Evolutionary conservation across 2,329 filamentous ascomycete genomes (phyloP), one percentile per base, ranked within the genome.

Genomic region (Claviceps arundinis): DNA sequence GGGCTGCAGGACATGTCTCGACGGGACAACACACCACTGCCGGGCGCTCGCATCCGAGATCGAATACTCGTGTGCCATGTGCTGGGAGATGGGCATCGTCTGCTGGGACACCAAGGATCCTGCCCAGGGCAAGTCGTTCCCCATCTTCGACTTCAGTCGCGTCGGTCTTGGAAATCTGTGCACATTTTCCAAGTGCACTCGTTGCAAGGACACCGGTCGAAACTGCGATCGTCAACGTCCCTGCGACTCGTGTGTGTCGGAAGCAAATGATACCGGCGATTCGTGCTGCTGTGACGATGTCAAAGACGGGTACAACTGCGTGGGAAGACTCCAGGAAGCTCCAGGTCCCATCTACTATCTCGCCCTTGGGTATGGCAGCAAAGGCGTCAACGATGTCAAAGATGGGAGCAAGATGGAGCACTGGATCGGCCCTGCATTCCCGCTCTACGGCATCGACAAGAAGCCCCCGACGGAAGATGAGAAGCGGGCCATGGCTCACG

Each of bases 151-250:
- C 52, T 50, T 68, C 48, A 60, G 61, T 53, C 55, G 57, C 4
- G 62, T 68, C 9, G 66, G 66, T 45, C 63, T 66, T 46, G 65
- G 66, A 5, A 53, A 55, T 24, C 58, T 56, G 19, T 51, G 59
- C 50, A 54, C 62, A 11, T 68, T 62, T 52, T 41, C 54, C 11
- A 52, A 54, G 0, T 68, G 65, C 52, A 8, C 37, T 1, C 52
- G 52, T 16, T 68, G 66, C 55, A 14, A 48, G 4, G 40, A 50
- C 1, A 57, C 43, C 6, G 55, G 55, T 2, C 47, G 60, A 1
- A 57, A 60, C 50, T 70, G 68, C 53, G 68, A 70, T 47, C 62
- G 64, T 1, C 65, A 67, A 50, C 61, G 67, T 19, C 68, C 68
- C 1, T 70, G 68, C 52, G 65, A 69, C 49, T 65, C 61, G 4